phyloP scores from a whole-genome alignment of 768 basidiomycete species.

The Suillus occidentalis region DNA sequence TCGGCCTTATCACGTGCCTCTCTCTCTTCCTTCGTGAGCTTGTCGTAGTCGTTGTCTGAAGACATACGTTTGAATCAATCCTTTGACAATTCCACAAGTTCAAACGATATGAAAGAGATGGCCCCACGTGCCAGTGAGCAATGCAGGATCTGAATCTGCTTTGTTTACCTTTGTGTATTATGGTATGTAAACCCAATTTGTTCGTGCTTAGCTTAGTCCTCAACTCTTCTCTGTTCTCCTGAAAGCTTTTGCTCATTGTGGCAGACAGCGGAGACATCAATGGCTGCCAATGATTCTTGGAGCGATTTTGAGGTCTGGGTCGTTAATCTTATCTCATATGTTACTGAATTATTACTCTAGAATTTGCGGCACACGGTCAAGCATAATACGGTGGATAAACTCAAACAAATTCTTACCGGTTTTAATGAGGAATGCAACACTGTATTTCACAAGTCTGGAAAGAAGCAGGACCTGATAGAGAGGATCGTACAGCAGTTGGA shows the following conservation, averaged over 20 bases:
- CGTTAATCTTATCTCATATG: constrained; percentile 10
- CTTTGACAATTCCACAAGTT: background rate
- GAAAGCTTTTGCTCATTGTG: constrained; percentile 10
- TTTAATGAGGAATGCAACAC: constrained; percentile 78
- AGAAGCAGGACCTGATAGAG: constrained; percentile 87
- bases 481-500: constrained; percentile 63
- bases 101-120: constrained; percentile 19
- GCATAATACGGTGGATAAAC: constrained; percentile 80
- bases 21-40: constrained; percentile 73
- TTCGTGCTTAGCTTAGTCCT: constrained; percentile 6
- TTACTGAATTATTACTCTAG: constrained; percentile 40
- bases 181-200: constrained; percentile 20
- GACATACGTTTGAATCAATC: constrained; percentile 30
- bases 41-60: constrained; percentile 62
- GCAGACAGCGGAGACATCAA: constrained; percentile 29
- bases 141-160: background rate
- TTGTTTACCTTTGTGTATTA: constrained; percentile 37
- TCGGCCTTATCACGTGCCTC: constrained; percentile 70
- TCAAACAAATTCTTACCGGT: constrained; percentile 77
- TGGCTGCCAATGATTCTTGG: constrained; percentile 68
- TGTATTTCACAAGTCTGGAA: constrained; percentile 71
- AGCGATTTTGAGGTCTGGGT: constrained; percentile 68
- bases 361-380: constrained; percentile 67
- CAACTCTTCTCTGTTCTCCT: constrained; percentile 15
- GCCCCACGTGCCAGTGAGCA: constrained; percentile 32